Base-by-base conservation (phyloP, 2,329 filamentous ascomycete species). In the Xylariomycetidae sp. region DNA sequence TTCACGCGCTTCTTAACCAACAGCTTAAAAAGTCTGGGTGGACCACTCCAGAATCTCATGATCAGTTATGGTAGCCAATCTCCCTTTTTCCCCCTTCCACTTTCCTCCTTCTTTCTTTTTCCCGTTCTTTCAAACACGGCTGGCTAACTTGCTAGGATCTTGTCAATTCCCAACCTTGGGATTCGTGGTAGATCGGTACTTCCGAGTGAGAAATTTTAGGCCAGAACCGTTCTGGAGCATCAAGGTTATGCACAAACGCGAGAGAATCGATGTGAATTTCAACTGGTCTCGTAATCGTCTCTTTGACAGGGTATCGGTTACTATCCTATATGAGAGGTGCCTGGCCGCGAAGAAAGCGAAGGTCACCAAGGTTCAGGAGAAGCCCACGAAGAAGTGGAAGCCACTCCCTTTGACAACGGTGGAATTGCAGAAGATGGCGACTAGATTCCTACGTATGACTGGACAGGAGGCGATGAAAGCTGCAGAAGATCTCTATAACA, bases 151-250 rank as follows among this genome's bases (percentile, higher is more conserved):
- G 3, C 6, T 22, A 86, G 86, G 77, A 11, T 95, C 89, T 4
- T 98, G 92, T 47, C 92, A 98, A 57, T 98, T 98, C 51, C 92
- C 92, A 2, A 97, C 92, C 0, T 70, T 98, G 5, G 92, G 92
- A 0, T 98, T 98, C 46, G 90, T 98, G 2, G 92, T 98, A 6
- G 92, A 98, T 59, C 80, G 90, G 30, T 98, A 97, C 58, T 87
- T 95, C 50, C 81, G 86, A 31, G 92, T 98, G 32, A 82, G 87
- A 43, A 95, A 94, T 49, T 98, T 98, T 58, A 80, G 92, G 1
- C 85, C 90, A 0, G 92, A 98, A 55, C 68, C 77, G 0, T 98
- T 97, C 59, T 98, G 92, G 92, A 75, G 76, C 39, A 94, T 98
- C 66, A 90, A 83, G 48, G 72, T 98, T 25, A 80, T 78, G 51